Base-by-base conservation (phyloP, 768 basidiomycete species). In the Hypholoma sublateritium region DNA sequence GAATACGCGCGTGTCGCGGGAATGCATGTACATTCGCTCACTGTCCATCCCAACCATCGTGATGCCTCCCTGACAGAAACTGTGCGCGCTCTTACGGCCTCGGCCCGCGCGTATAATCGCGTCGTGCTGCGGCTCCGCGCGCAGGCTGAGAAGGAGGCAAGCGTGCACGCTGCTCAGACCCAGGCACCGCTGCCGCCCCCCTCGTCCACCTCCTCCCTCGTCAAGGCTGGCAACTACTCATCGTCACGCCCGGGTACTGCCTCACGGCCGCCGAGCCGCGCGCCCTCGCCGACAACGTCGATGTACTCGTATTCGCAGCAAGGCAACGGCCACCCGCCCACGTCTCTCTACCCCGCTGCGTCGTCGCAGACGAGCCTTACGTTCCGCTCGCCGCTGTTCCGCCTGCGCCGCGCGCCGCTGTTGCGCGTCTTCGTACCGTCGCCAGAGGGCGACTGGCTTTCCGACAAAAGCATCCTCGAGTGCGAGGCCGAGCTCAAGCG, bases 401-500 rank as follows among this genome's bases (percentile, higher is more conserved):
- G 84, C 28, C 68, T 79, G 8, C 80, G 86, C 14, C 86, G 91
- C 13, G 91, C 93, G 2, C 90, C 91, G 21, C 74, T 93, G 17
- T 65, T 94, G 59, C 76, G 89, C 19, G 89, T 91, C 35, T 94
- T 93, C 64, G 89, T 95, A 3, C 93, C 91, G 17, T 91, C 88
- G 8, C 89, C 89, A 0, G 91, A 92, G 52, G 91, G 91, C 6
- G 87, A 89, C 60, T 95, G 92, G 92, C 73, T 95, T 45, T 88
- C 87, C 9, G 92, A 94, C 69, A 78, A 82, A 61, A 88, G 89
- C 56, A 85, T 95, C 17, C 64, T 92, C 54, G 87, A 89, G 63
- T 93, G 92, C 67, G 93, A 95, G 69, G 83, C 80, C 1, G 93
- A 95, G 74, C 77, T 90, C 61, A 84, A 83, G 60, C 76, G 83